Evolutionary conservation across 176 grass and related monocot genomes (phyloP), one percentile per base, ranked within the genome.

Genomic region (Aegilops longissima): DNA sequence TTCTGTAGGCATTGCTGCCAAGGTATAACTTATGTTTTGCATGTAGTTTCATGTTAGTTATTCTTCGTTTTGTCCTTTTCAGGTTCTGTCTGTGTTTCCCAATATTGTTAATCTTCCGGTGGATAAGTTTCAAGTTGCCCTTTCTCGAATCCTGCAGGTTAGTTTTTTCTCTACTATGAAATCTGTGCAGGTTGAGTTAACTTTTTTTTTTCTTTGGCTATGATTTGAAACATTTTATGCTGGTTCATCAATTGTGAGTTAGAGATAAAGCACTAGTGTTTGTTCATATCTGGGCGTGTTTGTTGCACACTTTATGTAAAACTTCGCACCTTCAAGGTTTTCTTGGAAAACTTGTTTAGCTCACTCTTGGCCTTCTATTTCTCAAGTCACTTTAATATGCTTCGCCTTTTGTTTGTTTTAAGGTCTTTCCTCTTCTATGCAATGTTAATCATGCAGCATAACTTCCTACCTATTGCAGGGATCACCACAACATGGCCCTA

Each of bases 101-200:
- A 92, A 61, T 83, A 77, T 95, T 56, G 90, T 98, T 78, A 89
- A 92, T 89, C 93, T 94, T 83, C 90, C 96, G 73, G 27, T 86
- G 49, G 93, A 98, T 49, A 98, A 95, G 86, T 92, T 98, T 84
- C 93, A 98, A 92, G 71, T 70, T 61, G 91, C 90, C 34, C 88
- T 98, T 80, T 76, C 93, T 66, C 83, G 82, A 73, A 88, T 98
- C 81, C 88, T 98, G 65, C 91, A 95, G 93, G 96, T 98, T 94
- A 38, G 83, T 77, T 80, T 80, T 69, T 69, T 52, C 65, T 70
- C 73, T 78, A 34, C 5, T n/a, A n/a, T n/a, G n/a, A n/a, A n/a
- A n/a, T n/a, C n/a, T n/a, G n/a, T n/a, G n/a, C n/a, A n/a, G n/a
- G n/a, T n/a, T n/a, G n/a, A n/a, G n/a, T n/a, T n/a, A n/a, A n/a